A percentile compares a stretch with the other conserved stretches of the same genome.
phyloP scores from a whole-genome alignment of 768 basidiomycete species.

The Tulasnella sp. region DNA sequence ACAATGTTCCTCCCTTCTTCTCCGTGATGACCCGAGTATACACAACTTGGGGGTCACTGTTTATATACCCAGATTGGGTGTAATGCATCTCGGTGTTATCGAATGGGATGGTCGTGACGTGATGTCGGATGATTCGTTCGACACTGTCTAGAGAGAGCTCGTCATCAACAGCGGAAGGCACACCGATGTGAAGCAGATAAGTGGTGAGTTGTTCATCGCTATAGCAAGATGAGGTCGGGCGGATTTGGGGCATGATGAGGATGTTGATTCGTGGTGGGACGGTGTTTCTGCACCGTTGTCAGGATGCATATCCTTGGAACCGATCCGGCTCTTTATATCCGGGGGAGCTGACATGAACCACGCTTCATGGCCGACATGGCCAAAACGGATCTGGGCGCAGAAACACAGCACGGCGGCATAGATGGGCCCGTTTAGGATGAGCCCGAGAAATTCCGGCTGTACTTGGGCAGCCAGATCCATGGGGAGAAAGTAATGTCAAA shows the following conservation, averaged over 20 bases:
- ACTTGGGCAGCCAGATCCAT: no score
- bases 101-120: slow-evolving; percentile 8
- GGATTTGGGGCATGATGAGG: not conserved
- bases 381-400: no score
- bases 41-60: not conserved
- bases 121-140: not conserved
- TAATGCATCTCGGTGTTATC: slow-evolving; percentile 15
- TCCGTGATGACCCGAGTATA: not conserved
- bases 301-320: no score
- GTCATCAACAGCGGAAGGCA: not conserved
- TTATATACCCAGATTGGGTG: not conserved
- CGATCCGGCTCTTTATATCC: no score
- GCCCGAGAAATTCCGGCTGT: no score
- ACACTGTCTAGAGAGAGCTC: slow-evolving; percentile 2
- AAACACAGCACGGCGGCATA: no score
- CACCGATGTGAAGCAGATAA: not conserved
- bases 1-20: not conserved
- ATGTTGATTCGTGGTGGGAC: no score
- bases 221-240: slow-evolving; percentile 5
- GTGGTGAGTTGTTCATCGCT: not conserved
- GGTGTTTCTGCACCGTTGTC: no score
- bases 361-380: no score
- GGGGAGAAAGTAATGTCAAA: no score
- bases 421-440: no score
- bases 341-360: no score